Evolutionary conservation across 1,139 yeast species (phyloP), one percentile per base, ranked within the genome.

Genomic region (Saccharomycopsis hybrid): DNA sequence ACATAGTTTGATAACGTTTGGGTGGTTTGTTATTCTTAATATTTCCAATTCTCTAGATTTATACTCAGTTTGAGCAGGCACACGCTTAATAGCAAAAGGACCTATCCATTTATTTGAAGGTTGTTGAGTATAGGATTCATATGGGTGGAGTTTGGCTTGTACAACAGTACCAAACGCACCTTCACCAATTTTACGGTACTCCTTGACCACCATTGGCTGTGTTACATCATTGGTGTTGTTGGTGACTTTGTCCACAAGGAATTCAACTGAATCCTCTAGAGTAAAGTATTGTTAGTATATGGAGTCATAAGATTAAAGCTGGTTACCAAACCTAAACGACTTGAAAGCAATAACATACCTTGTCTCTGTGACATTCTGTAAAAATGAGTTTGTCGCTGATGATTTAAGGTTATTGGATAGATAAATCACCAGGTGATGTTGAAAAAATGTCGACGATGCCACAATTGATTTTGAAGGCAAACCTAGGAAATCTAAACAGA

Each of bases 91-190:
- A 30, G 92, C 94, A 68, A 77, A 85, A 0, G 94, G 94, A 0
- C 94, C 94, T 36, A 41, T 41, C 49, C 43, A 39, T n/a, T 41
- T 28, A 27, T 50, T 48, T 5, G 28, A 30, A 18, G 9, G 8
- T 13, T 42, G 25, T 29, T 42, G 46, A 28, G 46, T 30, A 31
- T 50, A 48, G 8, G 58, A 50, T 11, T 65, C 60, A 54, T 61
- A 58, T 48, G 66, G 62, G 55, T 66, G 69, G 54, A 79, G 68
- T 54, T 78, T 77, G 0, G 94, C 90, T 62, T 84, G 89, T 9
- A 82, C 82, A 25, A 85, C 94, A 1, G 88, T 83, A 43, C 94
- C 94, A 62, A 85, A 85, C 2, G 94, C 92, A 38, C 94, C 94
- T 64, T 84, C 88, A 4, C 94, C 94, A 46, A 85, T 83, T 59